Evolutionary conservation across 2,329 filamentous ascomycete genomes (phyloP).

Genomic region (Aspergillus fumigatus): DNA sequence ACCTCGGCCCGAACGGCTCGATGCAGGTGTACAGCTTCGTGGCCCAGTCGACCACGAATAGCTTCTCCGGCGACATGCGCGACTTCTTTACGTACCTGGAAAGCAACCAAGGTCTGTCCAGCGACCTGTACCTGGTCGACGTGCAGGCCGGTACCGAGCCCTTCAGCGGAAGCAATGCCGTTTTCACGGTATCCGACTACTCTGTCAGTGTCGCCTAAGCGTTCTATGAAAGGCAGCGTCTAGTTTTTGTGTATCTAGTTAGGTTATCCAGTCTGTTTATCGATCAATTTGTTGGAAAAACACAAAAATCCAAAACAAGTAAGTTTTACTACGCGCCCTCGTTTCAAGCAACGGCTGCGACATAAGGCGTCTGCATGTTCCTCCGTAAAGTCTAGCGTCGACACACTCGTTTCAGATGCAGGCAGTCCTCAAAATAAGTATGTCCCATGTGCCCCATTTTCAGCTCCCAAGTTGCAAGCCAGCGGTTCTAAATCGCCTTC

Average conservation of each 20-base stretch:
- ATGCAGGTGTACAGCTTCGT: constrained; percentile 60
- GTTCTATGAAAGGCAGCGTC: background rate
- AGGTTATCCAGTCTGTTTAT: background rate
- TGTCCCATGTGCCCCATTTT: background rate
- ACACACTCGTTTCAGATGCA: background rate
- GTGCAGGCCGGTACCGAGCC: constrained; percentile 40
- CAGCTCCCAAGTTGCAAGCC: background rate
- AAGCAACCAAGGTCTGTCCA: constrained; percentile 29
- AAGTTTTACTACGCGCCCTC: background rate
- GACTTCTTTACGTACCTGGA: constrained; percentile 56
- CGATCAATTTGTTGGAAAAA: background rate
- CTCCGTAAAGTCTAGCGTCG: background rate
- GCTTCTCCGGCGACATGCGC: constrained; percentile 55
- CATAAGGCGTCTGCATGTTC: background rate
- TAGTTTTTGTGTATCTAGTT: background rate
- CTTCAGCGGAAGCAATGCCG: constrained; percentile 27
- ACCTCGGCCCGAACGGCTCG: constrained; percentile 55
- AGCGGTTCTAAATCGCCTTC: background rate
- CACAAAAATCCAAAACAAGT: background rate
- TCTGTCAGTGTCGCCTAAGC: constrained; percentile 24
- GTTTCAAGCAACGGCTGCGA: background rate
- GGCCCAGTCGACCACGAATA: constrained; percentile 43
- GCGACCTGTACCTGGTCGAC: constrained; percentile 50
- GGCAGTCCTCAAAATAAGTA: background rate
- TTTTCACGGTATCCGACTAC: constrained; percentile 27